A percentile compares a stretch with the other conserved stretches of the same genome.
phyloP scores from a whole-genome alignment of 495 filamentous ascomycete species.

The Trichoderma reesei region DNA sequence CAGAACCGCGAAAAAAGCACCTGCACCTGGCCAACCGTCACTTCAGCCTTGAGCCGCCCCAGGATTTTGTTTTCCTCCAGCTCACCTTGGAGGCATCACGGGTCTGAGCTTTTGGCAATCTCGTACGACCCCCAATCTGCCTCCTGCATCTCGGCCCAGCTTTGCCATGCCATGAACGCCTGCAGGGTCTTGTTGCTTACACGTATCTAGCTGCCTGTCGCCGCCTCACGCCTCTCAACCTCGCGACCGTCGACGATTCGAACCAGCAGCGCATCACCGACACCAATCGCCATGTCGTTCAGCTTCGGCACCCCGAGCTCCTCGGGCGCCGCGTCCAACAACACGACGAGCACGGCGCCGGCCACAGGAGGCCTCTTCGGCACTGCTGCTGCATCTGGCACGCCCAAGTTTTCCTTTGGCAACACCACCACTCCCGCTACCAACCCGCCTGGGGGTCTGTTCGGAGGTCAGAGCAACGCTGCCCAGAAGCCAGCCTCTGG shows the following conservation, averaged over 20 bases:
- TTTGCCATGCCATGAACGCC: neutral
- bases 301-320: slow-evolving; percentile 30
- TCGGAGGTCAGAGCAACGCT: neutral
- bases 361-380: slow-evolving; percentile 32
- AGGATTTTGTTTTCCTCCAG: neutral
- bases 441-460: slow-evolving; percentile 15
- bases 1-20: slow-evolving; percentile 6
- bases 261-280: neutral
- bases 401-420: slow-evolving; percentile 26
- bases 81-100: neutral
- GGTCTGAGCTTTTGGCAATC: neutral
- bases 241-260: neutral
- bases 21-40: neutral
- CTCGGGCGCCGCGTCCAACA: slow-evolving; percentile 25
- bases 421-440: slow-evolving; percentile 20
- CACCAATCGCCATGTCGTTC: slow-evolving; percentile 16
- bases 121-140: neutral
- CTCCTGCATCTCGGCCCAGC: neutral
- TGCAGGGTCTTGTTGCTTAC: neutral
- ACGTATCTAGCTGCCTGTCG: neutral
- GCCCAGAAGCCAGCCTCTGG: slow-evolving; percentile 9
- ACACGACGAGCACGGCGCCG: slow-evolving; percentile 31
- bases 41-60: neutral
- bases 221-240: neutral
- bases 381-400: slow-evolving; percentile 11